These are phyloP conservation scores for Lotmaria passim DNA, from an alignment of 208 protist genomes.

Conservation along the genomic window DNA sequence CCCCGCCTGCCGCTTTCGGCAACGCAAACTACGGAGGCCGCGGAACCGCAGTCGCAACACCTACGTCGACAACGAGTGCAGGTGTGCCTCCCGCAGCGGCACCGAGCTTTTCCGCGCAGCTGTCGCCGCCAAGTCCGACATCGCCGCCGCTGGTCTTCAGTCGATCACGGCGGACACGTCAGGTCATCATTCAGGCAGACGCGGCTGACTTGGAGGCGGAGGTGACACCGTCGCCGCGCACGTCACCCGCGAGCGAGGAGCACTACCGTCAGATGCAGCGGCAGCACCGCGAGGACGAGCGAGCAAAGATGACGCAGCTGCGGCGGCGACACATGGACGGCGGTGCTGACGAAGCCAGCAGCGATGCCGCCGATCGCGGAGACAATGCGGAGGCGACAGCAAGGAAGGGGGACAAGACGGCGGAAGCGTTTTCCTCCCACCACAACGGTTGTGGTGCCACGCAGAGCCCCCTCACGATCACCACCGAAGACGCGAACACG, in stretches of 20 bases:
- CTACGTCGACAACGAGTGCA: too few species aligned
- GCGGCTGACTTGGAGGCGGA: conserved; percentile 17
- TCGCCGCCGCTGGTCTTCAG: neutral
- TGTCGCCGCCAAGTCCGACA: neutral
- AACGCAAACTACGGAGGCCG: neutral
- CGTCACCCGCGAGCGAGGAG: conserved; percentile 1
- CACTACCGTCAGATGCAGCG: conserved; percentile 19
- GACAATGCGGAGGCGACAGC: neutral
- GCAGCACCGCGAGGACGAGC: conserved; percentile 26
- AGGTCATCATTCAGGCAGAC: conserved; percentile 26
- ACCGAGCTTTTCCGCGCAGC: neutral
- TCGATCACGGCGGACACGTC: conserved; percentile 6
- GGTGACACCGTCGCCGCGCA: neutral
- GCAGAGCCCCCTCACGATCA: neutral
- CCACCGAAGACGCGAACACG: conserved; percentile 17
- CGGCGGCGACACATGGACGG: conserved; percentile 3
- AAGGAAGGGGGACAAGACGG: neutral
- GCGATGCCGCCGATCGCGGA: neutral
- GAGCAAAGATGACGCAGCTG: conserved; percentile 21
- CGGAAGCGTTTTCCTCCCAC: neutral
- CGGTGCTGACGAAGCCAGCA: neutral
- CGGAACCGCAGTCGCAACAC: neutral
- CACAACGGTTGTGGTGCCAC: conserved; percentile 2
- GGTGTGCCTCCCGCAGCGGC: too few species aligned
- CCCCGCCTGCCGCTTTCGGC: neutral